phyloP scores from a whole-genome alignment of 345 rosid genomes.

The Lepidium didymum region DNA sequence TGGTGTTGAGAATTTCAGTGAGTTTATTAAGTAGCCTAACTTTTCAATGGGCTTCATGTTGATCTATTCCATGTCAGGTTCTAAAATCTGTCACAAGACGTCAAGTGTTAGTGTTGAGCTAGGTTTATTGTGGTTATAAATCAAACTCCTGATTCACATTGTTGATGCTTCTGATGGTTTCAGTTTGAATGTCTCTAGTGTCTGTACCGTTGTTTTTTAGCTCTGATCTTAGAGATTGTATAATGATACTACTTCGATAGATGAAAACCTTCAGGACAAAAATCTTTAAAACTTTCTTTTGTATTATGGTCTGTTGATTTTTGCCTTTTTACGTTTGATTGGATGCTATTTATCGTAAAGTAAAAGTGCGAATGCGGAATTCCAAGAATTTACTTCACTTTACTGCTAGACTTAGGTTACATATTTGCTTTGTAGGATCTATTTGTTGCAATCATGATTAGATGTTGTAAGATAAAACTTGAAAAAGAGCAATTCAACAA shows the following conservation, averaged over 20 bases:
- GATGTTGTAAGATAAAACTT: not conserved
- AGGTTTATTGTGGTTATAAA: too few species aligned
- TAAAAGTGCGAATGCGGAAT: too few species aligned
- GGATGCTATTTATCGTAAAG: too few species aligned
- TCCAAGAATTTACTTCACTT: too few species aligned
- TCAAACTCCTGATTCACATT: not conserved
- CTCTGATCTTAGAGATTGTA: not conserved
- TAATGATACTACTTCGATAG: not conserved
- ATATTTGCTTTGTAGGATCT: not conserved
- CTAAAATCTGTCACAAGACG: too few species aligned
- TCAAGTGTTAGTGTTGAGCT: too few species aligned
- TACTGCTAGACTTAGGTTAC: not conserved
- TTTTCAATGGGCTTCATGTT: too few species aligned
- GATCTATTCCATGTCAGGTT: too few species aligned
- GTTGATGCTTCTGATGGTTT: not conserved
- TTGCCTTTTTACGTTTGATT: too few species aligned
- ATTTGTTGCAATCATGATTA: not conserved
- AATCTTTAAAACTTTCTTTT: not conserved
- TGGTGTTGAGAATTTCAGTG: too few species aligned
- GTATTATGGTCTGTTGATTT: not conserved
- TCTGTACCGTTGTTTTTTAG: not conserved
- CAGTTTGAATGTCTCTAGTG: not conserved
- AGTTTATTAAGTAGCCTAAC: too few species aligned
- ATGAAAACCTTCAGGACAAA: not conserved
- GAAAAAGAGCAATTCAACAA: not conserved